Evolutionary conservation across 768 basidiomycete species (phyloP), one percentile per base, ranked within the genome.

Genomic region (Leucosporidium yakuticum): DNA sequence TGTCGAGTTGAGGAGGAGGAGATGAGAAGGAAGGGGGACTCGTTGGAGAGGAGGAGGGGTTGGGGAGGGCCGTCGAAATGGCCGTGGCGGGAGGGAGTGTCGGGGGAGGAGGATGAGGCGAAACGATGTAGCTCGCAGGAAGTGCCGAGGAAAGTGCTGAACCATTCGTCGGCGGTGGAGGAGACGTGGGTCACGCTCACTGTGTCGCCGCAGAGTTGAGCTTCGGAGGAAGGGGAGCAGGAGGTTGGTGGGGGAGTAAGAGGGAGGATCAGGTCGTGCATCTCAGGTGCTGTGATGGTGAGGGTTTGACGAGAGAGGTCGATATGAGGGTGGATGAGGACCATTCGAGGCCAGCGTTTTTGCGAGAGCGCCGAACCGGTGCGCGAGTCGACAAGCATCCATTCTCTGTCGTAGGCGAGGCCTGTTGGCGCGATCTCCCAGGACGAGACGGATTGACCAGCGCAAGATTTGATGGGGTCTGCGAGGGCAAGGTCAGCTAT

Each of bases 391-490:
- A 76, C 68, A 36, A 76, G 63, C 64, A 73, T 70, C 69, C 73
- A 73, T 61, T 72, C 72, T 19, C 75, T 70, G 62, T 76, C 75
- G 67, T 72, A 65, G 9, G 44, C 51, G 21, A 76, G 65, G 17
- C 75, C 75, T 19, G 73, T 58, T 29, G 64, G 58, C 9, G 67
- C 62, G 31, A 76, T 39, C 3, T 69, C 60, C 75, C 75, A 76
- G 5, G 56, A 25, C 0, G 29, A 20, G 51, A 75, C 23, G 3
- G 59, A 49, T 27, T 75, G 75, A 1, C 65, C 66, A 3, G 68
- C 70, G 56, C 75, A 76, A 11, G 75, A 76, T 31, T 76, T 76
- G 58, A 76, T 76, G 1, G 75, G 75, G 50, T 76, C 74, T 65
- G 69, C 5, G 1, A 44, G 39, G 17, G 39, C 39, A 15, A 23